These are phyloP conservation scores for Marasmius sp. DNA, from an alignment of 1,284 basidiomycete species.

Conservation along the genomic window DNA sequence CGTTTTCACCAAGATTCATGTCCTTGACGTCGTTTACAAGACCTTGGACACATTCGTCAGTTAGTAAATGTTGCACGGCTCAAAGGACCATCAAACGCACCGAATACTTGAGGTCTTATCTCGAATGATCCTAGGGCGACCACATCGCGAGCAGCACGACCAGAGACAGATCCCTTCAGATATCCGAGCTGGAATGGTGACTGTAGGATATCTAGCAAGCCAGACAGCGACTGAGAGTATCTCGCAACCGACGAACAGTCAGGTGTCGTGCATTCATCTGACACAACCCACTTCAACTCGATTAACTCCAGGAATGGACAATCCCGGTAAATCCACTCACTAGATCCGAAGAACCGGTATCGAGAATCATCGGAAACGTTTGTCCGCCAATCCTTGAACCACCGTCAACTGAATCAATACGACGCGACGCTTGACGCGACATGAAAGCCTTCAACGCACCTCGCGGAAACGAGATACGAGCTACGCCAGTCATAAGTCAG, in stretches of 20 bases:
- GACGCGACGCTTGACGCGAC: slow-evolving; percentile 6
- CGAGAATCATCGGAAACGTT: slow-evolving; percentile 44
- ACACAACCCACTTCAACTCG: slow-evolving; percentile 34
- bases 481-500: slow-evolving; percentile 20
- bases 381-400: slow-evolving; percentile 42
- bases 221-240: slow-evolving; percentile 28
- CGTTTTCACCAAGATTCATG: slow-evolving; percentile 44
- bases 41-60: slow-evolving; percentile 28
- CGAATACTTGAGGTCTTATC: slow-evolving; percentile 40
- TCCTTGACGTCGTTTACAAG: slow-evolving; percentile 44
- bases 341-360: slow-evolving; percentile 13
- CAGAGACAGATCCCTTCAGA: slow-evolving; percentile 46
- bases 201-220: slow-evolving; percentile 31
- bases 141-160: slow-evolving; percentile 42
- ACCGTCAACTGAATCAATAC: slow-evolving; percentile 4
- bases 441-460: slow-evolving; percentile 23
- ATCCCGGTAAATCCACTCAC: background rate
- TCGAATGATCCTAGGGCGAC: slow-evolving; percentile 44
- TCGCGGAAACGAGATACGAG: slow-evolving; percentile 39
- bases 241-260: slow-evolving; percentile 33
- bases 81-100: slow-evolving; percentile 23
- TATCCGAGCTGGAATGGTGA: slow-evolving; percentile 42
- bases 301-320: background rate
- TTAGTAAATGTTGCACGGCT: background rate
- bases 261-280: slow-evolving; percentile 25